Base-by-base conservation (phyloP, 108 stramenopile species). In the Mediolabrus comicus region DNA sequence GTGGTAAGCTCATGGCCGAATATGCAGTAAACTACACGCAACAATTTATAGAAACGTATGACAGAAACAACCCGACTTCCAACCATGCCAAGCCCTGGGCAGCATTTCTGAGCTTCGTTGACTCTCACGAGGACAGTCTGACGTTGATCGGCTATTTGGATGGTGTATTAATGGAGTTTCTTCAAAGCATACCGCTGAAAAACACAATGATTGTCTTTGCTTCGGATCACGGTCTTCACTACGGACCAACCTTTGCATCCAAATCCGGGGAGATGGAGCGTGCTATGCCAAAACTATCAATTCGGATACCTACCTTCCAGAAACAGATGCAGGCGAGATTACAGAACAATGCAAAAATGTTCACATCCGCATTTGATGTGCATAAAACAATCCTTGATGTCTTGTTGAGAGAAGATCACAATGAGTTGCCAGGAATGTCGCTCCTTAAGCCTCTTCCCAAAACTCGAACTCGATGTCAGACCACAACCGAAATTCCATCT, bases 211-310 rank as follows among this genome's bases (percentile, higher is more conserved):
- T 86, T 32, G 16, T 83, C 3, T 27, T 86, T 25, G 33, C 62
- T 11, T 86, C 85, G 1, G 85, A 86, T 67, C 85, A 86, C 36
- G 85, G 85, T 11, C 75, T 86, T 33, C 85, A 86, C 41, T 86
- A 86, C 32, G 85, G 85, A 1, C 71, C 79, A 16, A 70, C 63
- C 39, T 75, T 83, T 39, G 61, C 63, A 33, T 73, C 70, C 2
- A 41, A 31, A 30, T 16, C 66, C 19, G 84, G 79, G n/a, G 33
- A 56, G 19, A 55, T 38, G 32, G 82, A 86, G 63, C 64, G 78
- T 22, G 75, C 74, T 3, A 22, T 71, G 27, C 85, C 85, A 10
- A 41, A 83, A 0, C 55, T 86, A 25, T 59, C 76, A 39, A 57
- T 86, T 22, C 41, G 61, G 24, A 19, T 77, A 9, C 85, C 85